Evolutionary conservation across 2,329 filamentous ascomycete genomes (phyloP), one percentile per base, ranked within the genome.

Genomic region (Emmonsia crescens): DNA sequence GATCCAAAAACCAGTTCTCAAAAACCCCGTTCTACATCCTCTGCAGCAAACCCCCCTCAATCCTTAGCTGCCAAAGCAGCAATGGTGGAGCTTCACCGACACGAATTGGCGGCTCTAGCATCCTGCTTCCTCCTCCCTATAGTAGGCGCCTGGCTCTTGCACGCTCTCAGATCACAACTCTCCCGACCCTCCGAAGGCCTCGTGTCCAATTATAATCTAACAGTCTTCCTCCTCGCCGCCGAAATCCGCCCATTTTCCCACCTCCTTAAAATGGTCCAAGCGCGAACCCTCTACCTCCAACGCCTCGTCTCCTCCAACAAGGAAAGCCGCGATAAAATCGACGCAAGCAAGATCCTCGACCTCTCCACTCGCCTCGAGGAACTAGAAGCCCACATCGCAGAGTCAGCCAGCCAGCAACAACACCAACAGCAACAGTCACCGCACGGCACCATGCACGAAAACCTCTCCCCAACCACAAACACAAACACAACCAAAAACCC

Each of bases 181-280:
- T 92, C 89, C 29, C 82, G 89, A 1, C 89, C 89, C 0, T 91
- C 91, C 0, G 91, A 95, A 72, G 89, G 89, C 1, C 79, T 97
- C 12, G 87, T 97, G 6, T 96, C 91, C 4, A 89, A 96, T 73
- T 95, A 93, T 76, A 96, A 96, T 73, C 80, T 97, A 60, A 91
- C 88, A 14, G 89, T 97, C 59, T 97, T 96, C 73, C 79, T 96
- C 2, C 81, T 96, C 21, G 89, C 89, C 0, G 89, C 93, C 3
- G 93, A 97, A 75, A 79, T 96, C 33, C 86, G 89, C 2, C 93
- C 93, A 0, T 78, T 91, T 57, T 85, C 89, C 1, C 92, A 96
- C 70, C 77, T 95, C 31, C 84, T 96, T 64, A 89, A 87, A 70
- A 83, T 96, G 68, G 82, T 95, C 3, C 87, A 91, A 68, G 83